These are phyloP conservation scores for Yamadazyma nakazawae DNA, from an alignment of 805 yeast species.

Conservation along the genomic window DNA sequence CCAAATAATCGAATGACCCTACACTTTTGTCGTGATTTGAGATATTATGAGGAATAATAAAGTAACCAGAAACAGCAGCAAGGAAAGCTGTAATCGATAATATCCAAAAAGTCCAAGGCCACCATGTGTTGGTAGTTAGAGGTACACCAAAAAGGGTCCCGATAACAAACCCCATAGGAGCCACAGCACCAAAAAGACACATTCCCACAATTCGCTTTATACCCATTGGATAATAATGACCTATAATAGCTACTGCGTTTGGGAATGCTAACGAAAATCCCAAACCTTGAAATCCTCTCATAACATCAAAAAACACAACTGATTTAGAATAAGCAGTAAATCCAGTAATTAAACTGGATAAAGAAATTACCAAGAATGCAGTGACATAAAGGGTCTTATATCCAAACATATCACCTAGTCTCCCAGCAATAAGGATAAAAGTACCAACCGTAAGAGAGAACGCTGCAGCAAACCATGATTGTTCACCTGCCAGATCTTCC, in stretches of 20 bases:
- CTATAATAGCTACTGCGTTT: constrained; percentile 31
- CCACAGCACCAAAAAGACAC: constrained; percentile 34
- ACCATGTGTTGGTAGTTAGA: constrained; percentile 27
- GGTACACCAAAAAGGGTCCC: constrained; percentile 27
- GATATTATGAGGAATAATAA: constrained; percentile 28
- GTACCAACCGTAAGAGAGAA: constrained; percentile 36
- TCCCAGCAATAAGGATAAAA: constrained; percentile 31
- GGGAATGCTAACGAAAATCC: constrained; percentile 36
- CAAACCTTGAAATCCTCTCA: constrained; percentile 33
- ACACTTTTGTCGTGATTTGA: constrained; percentile 15
- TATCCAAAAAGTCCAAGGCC: constrained; percentile 36
- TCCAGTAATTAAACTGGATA: constrained; percentile 25
- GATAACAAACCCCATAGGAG: constrained; percentile 30
- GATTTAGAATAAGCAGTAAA: constrained; percentile 24
- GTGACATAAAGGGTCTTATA: constrained; percentile 26
- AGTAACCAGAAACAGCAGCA: constrained; percentile 17
- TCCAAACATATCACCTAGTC: constrained; percentile 35
- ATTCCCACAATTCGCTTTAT: constrained; percentile 20
- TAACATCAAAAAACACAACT: constrained; percentile 24
- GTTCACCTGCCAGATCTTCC: constrained; percentile 23
- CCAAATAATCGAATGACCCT: constrained; percentile 22
- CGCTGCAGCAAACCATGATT: constrained; percentile 35
- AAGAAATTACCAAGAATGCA: constrained; percentile 23
- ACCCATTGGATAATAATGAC: constrained; percentile 26
- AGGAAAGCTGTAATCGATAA: constrained; percentile 19